Base-by-base conservation (phyloP, 2,329 filamentous ascomycete genomes). In the Epicoccum nigrum region DNA sequence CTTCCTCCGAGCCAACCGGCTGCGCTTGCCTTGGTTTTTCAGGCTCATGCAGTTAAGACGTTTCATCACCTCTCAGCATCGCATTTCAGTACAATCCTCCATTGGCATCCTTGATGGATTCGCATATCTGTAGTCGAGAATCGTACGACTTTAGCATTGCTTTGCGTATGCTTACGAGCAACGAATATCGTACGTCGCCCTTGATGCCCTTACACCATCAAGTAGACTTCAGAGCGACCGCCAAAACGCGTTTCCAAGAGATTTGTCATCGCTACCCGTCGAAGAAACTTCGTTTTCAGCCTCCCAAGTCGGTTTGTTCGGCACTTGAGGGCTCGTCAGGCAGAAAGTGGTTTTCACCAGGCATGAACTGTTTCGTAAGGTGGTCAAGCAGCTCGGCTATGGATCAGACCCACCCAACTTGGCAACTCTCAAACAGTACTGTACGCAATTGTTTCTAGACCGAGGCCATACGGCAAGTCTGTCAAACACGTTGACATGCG, bases 321-420 rank as follows among this genome's bases (percentile, higher is more conserved):
- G 43, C 49, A 46, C 32, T 46, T 39, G 25, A 28, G 11, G 7
- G n/a, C 28, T 46, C 28, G 38, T 27, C 38, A 52, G 50, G 45
- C 50, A 53, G 25, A 39, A 49, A 28, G 28, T 34, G 32, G 32
- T 45, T 30, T 42, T 42, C 40, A 41, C 44, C 49, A 64, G 57
- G 63, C 60, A 60, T 47, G 44, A 49, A 51, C 54, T 56, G 65
- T 67, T 67, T 68, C 60, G 52, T 65, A 63, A 43, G 52, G 47
- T 53, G 23, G n/a, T n/a, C n/a, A n/a, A n/a, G n/a, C n/a, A n/a
- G n/a, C n/a, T 59, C 51, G 60, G 58, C 50, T 60, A 40, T 48
- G 34, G 33, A 3, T 2, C 13, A 39, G 54, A 56, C 62, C 63
- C 63, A 64, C 62, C 46, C 21, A 28, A 40, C 47, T 55, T 60